phyloP scores from a whole-genome alignment of 1,139 yeast genomes.

The Sugiyamaella paludigena region DNA sequence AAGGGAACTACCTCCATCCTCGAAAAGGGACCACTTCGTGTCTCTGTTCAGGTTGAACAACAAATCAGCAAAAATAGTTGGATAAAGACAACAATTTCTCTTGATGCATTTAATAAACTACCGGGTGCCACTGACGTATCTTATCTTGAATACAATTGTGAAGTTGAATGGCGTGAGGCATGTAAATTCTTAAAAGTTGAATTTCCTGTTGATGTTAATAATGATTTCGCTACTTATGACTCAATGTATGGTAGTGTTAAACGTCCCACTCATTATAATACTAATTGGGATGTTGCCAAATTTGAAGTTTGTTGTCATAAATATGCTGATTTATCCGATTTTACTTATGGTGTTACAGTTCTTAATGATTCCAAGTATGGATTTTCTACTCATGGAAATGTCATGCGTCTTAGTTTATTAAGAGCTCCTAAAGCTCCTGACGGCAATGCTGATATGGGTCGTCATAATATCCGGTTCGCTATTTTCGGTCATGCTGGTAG shows the following conservation, averaged over 20 bases:
- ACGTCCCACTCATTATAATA: slow-evolving; percentile 91
- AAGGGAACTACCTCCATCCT: slow-evolving; percentile 42
- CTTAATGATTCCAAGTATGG: slow-evolving; percentile 88
- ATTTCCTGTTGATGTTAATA: slow-evolving; percentile 80
- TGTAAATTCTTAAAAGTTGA: slow-evolving; percentile 90
- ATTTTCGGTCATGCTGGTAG: slow-evolving; percentile 75
- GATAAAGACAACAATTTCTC: slow-evolving; percentile 66
- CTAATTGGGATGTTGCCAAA: slow-evolving; percentile 94
- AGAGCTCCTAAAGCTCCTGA: slow-evolving; percentile 92
- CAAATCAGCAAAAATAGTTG: slow-evolving; percentile 55
- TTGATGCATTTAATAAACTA: slow-evolving; percentile 49
- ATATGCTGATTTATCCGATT: slow-evolving; percentile 87
- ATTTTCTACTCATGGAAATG: slow-evolving; percentile 86
- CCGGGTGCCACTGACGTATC: slow-evolving; percentile 36
- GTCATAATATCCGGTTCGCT: slow-evolving; percentile 79
- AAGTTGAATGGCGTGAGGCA: slow-evolving; percentile 82
- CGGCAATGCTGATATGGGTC: slow-evolving; percentile 89
- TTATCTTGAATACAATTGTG: slow-evolving; percentile 54
- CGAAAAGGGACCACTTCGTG: slow-evolving; percentile 55
- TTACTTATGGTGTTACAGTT: slow-evolving; percentile 78
- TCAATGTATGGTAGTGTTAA: slow-evolving; percentile 90
- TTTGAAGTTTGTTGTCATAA: slow-evolving; percentile 95
- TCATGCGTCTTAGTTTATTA: slow-evolving; percentile 75
- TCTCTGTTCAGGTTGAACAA: slow-evolving; percentile 58
- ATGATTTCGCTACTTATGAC: slow-evolving; percentile 81